Evolutionary conservation across 164 flowering plant genomes (phyloP).

Genomic region (Liquidambar formosana): DNA sequence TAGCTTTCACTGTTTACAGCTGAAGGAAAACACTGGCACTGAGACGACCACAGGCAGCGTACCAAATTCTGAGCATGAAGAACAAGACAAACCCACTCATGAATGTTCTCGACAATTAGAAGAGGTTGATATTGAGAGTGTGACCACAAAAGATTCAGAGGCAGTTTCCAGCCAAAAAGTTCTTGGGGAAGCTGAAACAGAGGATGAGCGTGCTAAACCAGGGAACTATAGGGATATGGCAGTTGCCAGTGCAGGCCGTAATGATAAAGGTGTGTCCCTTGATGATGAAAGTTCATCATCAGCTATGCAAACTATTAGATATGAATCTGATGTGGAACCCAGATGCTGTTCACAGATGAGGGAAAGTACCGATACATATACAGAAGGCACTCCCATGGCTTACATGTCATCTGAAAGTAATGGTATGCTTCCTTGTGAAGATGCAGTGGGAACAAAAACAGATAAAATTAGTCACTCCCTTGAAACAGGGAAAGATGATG

Average conservation of each 20-base stretch:
- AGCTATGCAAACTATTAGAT: constrained; percentile 8
- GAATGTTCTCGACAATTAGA: constrained; percentile 16
- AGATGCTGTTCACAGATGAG: constrained; percentile 4
- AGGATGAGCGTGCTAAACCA: constrained; percentile 6
- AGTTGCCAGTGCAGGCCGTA: constrained; percentile 9
- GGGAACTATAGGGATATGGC: constrained; percentile 2
- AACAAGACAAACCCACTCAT: constrained; percentile 9
- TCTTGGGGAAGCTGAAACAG: constrained; percentile 15
- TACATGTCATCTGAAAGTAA: constrained; percentile 27
- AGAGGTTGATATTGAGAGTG: constrained; percentile 20
- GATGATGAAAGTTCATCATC: constrained; percentile 26
- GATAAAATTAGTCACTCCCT: constrained; percentile 7
- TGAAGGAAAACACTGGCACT: constrained; percentile 21
- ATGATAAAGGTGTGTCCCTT: constrained; percentile 7
- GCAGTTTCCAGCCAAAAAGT: background rate
- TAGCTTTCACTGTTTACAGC: constrained; percentile 5
- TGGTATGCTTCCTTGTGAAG: constrained; percentile 14
- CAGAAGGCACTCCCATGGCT: constrained; percentile 15
- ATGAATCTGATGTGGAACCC: constrained; percentile 22
- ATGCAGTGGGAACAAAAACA: constrained; percentile 25
- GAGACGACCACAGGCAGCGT: constrained; percentile 20
- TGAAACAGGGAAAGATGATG: constrained; percentile 24
- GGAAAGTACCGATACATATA: constrained; percentile 12
- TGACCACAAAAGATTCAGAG: constrained; percentile 15
- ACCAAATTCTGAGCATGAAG: constrained; percentile 23